A percentile compares a stretch with the other conserved stretches of the same genome.
Evolutionary conservation across 768 basidiomycete genomes (phyloP).

Genomic region (Serendipita vermifera): DNA sequence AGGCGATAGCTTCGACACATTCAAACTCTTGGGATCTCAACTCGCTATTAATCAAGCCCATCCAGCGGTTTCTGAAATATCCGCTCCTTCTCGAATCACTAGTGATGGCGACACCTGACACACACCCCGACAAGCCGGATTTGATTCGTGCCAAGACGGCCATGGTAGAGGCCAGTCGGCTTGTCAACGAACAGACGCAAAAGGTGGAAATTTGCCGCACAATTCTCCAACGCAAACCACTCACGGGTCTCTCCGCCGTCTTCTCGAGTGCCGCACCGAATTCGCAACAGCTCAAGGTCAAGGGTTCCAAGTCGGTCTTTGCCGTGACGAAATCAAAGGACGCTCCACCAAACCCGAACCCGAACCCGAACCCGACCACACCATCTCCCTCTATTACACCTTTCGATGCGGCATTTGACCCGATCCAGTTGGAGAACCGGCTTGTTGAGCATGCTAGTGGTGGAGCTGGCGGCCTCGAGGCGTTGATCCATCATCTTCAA

Average conservation of each 20-base stretch:
- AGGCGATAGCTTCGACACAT: conserved; percentile 49
- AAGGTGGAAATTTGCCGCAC: conserved; percentile 69
- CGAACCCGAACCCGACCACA: conserved; percentile 10
- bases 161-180: conserved; percentile 61
- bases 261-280: conserved; percentile 3
- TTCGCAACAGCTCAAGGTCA: conserved; percentile 7
- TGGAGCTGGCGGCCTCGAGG: conserved; percentile 40
- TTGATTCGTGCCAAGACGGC: conserved; percentile 39
- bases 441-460: conserved; percentile 23
- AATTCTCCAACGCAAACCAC: conserved; percentile 33
- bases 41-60: conserved; percentile 92
- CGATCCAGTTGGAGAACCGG: conserved; percentile 27
- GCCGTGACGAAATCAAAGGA: conserved; percentile 10
- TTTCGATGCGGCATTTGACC: conserved; percentile 16
- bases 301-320: conserved; percentile 6
- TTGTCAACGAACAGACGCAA: conserved; percentile 66
- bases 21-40: conserved; percentile 89
- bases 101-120: conserved; percentile 57
- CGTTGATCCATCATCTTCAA: conserved; percentile 44
- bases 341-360: not conserved
- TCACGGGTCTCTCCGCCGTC: not conserved
- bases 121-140: conserved; percentile 51
- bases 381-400: not conserved
- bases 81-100: conserved; percentile 69
- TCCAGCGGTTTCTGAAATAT: conserved; percentile 92